A percentile compares a stretch with the other conserved stretches of the same genome.
phyloP scores from a whole-genome alignment of 176 grass and related monocot species.

The Oryza meridionalis region DNA sequence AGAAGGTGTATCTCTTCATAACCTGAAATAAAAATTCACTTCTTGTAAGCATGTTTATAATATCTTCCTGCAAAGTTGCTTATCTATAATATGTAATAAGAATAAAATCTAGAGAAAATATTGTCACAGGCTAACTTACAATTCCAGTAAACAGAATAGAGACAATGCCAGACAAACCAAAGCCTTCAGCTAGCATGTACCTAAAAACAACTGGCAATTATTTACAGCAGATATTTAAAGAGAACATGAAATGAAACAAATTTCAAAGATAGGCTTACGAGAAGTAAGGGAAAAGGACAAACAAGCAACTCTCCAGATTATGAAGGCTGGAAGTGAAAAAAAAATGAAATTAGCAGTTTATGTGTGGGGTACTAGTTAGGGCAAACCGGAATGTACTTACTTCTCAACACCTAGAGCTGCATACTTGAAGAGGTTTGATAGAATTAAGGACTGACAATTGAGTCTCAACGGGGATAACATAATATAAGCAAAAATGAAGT shows the following conservation, averaged over 20 bases:
- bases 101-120: slow-evolving; percentile 24
- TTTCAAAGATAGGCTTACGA: slow-evolving; percentile 65
- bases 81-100: not conserved
- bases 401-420: slow-evolving; percentile 75
- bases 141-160: slow-evolving; percentile 95
- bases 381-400: slow-evolving; percentile 55
- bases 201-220: slow-evolving; percentile 47
- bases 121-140: slow-evolving; percentile 58
- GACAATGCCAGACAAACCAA: slow-evolving; percentile 90
- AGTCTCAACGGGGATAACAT: not conserved
- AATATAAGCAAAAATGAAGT: not conserved
- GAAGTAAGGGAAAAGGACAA: slow-evolving; percentile 98
- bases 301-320: slow-evolving; percentile 93
- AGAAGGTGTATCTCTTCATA: slow-evolving; percentile 92
- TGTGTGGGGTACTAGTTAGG: not conserved
- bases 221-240: slow-evolving; percentile 12
- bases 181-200: slow-evolving; percentile 96
- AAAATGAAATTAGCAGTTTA: slow-evolving; percentile 14
- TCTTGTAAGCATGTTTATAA: slow-evolving; percentile 21
- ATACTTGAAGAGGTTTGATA: slow-evolving; percentile 87
- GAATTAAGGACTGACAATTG: slow-evolving; percentile 11
- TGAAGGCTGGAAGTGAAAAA: slow-evolving; percentile 69
- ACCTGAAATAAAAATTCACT: slow-evolving; percentile 53
- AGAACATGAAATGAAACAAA: slow-evolving; percentile 25
- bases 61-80: not conserved